Percentiles rank a stretch among this genome's conserved stretches.
These are phyloP conservation scores for Moesziomyces aphidis DNA, from an alignment of 1,284 basidiomycete species.

Conservation along the genomic window DNA sequence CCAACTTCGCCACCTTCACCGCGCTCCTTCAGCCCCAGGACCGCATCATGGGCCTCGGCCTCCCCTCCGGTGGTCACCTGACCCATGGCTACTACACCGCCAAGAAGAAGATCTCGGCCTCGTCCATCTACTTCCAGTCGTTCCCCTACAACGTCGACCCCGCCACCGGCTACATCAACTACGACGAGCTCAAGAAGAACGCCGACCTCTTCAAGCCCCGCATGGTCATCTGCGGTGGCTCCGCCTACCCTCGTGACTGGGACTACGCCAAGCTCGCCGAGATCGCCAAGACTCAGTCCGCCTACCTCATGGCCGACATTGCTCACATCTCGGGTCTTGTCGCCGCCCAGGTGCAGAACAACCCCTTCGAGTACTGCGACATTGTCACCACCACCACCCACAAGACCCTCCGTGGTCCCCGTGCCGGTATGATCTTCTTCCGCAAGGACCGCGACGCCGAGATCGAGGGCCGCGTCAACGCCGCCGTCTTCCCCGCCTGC, in stretches of 20 bases:
- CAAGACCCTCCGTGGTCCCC: constrained; percentile 98
- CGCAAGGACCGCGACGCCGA: constrained; percentile 88
- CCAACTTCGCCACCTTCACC: constrained; percentile 95
- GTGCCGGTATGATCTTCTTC: constrained; percentile 99
- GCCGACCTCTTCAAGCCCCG: constrained; percentile 97
- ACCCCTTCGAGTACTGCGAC: constrained; percentile 96
- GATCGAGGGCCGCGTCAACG: constrained; percentile 94
- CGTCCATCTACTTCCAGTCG: constrained; percentile 99
- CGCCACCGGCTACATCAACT: constrained; percentile 88
- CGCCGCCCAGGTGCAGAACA: constrained; percentile 90
- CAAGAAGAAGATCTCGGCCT: constrained; percentile 99
- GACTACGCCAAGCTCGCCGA: constrained; percentile 77
- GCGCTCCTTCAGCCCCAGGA: constrained; percentile 97
- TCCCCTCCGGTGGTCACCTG: constrained; percentile 97
- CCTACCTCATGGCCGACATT: constrained; percentile 84
- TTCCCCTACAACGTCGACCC: constrained; percentile 86
- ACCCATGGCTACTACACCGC: constrained; percentile 99
- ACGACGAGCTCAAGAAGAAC: constrained; percentile 82
- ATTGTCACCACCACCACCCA: constrained; percentile 77
- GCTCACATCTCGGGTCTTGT: constrained; percentile 97
- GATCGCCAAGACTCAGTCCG: constrained; percentile 87
- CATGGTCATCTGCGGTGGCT: constrained; percentile 96
- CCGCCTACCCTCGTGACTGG: constrained; percentile 99
- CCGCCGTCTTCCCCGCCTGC: constrained; percentile 99
- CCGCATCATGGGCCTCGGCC: constrained; percentile 98